Conservation (phyloP, 306 rosid species). For the Cicer yamashitae region DNA sequence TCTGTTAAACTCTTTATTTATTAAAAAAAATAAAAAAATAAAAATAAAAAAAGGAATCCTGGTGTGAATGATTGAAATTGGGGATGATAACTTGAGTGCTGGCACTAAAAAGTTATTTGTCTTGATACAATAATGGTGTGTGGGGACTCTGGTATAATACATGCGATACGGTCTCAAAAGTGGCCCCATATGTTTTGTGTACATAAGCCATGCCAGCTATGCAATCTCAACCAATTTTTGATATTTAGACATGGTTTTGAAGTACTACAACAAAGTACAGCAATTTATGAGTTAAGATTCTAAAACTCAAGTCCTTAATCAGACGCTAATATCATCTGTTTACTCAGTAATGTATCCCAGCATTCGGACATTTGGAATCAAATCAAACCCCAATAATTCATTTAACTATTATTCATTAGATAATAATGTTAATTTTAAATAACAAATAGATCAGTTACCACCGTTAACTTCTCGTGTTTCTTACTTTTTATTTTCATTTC, state of each 20-base stretch:
- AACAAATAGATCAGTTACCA: constrained; percentile 51
- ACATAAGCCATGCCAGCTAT: constrained; percentile 39
- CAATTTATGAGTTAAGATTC: constrained; percentile 47
- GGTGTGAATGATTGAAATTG: constrained; percentile 47
- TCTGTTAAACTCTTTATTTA: too few species aligned
- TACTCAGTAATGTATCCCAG: constrained; percentile 56
- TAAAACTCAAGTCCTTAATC: constrained; percentile 48
- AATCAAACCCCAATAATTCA: constrained; percentile 51
- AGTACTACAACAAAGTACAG: constrained; percentile 63
- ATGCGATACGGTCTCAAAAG: constrained; percentile 44
- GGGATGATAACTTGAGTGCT: constrained; percentile 46
- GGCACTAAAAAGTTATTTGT: constrained; percentile 46
- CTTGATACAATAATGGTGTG: constrained; percentile 38
- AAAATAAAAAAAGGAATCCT: too few species aligned
- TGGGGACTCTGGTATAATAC: constrained; percentile 17
- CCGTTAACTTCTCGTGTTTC: background rate
- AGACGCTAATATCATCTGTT: constrained; percentile 49
- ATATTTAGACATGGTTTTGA: constrained; percentile 51
- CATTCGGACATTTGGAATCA: constrained; percentile 75
- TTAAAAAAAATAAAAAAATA: too few species aligned
- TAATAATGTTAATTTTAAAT: constrained; percentile 44
- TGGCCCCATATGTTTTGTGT: constrained; percentile 32
- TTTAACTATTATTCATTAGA: constrained; percentile 44
- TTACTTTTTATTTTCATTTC: too few species aligned
- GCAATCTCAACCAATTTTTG: constrained; percentile 46